phyloP scores from a whole-genome alignment of 176 grass and related monocot genomes.

The Sorghum bicolor region DNA sequence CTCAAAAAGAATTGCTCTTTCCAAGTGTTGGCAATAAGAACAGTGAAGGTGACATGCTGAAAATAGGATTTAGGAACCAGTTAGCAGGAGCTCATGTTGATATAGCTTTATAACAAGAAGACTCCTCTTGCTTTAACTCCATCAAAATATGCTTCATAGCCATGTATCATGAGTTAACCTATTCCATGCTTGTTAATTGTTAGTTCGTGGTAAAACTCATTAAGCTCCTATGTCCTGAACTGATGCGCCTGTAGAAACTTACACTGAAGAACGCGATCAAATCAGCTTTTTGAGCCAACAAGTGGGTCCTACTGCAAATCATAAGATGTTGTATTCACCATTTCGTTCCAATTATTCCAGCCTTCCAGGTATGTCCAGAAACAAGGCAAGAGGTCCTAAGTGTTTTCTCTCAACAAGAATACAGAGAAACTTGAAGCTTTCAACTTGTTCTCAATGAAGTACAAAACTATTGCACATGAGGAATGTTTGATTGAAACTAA shows the following conservation, averaged over 20 bases:
- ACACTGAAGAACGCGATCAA: neutral
- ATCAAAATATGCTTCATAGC: neutral
- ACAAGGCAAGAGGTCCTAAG: neutral
- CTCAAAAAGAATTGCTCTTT: neutral
- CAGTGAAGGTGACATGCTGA: neutral
- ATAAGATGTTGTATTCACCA: neutral
- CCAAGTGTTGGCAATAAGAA: neutral
- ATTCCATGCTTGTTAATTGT: neutral
- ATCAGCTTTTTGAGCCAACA: neutral
- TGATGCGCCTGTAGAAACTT: neutral
- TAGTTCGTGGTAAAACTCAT: neutral
- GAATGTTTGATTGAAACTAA: neutral
- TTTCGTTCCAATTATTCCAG: constrained; percentile 13
- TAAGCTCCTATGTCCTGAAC: neutral
- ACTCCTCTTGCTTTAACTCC: neutral
- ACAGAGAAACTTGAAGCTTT: neutral
- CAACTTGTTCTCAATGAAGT: neutral
- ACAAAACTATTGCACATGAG: neutral
- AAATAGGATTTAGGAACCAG: neutral
- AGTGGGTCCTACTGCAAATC: neutral
- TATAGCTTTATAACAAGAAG: neutral
- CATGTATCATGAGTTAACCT: neutral
- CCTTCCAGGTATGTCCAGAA: neutral
- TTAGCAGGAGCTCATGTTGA: neutral
- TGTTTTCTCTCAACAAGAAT: neutral